These are phyloP conservation scores for Thelephora terrestris DNA, from an alignment of 1,284 basidiomycete genomes.

Conservation along the genomic window DNA sequence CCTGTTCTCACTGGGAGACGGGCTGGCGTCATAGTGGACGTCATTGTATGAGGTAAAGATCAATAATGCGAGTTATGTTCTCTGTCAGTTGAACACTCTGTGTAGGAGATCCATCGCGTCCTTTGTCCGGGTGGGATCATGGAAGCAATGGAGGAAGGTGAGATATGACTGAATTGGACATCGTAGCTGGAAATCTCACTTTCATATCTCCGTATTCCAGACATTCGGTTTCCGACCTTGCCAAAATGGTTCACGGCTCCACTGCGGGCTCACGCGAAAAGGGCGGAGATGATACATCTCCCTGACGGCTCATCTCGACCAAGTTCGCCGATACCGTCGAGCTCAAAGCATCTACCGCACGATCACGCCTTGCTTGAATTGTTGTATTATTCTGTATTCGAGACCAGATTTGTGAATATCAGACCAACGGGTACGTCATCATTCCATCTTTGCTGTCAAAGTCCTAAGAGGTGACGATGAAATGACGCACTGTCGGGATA, in stretches of 20 bases:
- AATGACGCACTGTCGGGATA: too few relatives aligned
- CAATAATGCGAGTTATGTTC: not conserved
- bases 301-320: slow-evolving; percentile 12
- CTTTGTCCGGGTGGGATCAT: slow-evolving; percentile 58
- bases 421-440: slow-evolving; percentile 21
- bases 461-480: too few relatives aligned
- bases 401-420: slow-evolving; percentile 26
- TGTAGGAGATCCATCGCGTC: slow-evolving; percentile 59
- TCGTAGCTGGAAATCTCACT: not conserved
- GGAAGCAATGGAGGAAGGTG: slow-evolving; percentile 64
- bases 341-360: slow-evolving; percentile 16
- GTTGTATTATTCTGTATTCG: slow-evolving; percentile 25
- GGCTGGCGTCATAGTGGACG: slow-evolving; percentile 41
- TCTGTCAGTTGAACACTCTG: slow-evolving; percentile 1
- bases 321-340: slow-evolving; percentile 5
- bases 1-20: not conserved
- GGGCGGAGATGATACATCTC: slow-evolving; percentile 11
- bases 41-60: slow-evolving; percentile 50
- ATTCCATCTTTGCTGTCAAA: not conserved
- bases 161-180: not conserved
- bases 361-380: slow-evolving; percentile 26
- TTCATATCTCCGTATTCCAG: slow-evolving; percentile 12
- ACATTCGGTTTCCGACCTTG: slow-evolving; percentile 26
- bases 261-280: slow-evolving; percentile 19
- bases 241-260: slow-evolving; percentile 28